phyloP scores from a whole-genome alignment of 495 filamentous ascomycete species.

The Usnea hakonensis region DNA sequence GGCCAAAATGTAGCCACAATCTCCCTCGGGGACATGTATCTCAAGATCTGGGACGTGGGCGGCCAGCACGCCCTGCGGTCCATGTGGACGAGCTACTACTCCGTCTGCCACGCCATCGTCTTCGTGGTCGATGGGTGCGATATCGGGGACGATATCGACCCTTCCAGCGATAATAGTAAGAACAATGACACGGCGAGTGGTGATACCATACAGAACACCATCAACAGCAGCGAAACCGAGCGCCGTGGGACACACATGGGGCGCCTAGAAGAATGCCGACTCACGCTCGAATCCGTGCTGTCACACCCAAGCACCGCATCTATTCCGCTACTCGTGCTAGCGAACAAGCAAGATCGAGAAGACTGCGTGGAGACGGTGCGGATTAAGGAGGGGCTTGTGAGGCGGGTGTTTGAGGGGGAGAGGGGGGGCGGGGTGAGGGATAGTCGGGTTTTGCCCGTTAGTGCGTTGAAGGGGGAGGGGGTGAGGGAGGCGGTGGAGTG shows the following conservation, averaged over 20 bases:
- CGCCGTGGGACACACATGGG: conserved; percentile 31
- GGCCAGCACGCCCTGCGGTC: conserved; percentile 82
- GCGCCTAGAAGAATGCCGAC: conserved; percentile 76
- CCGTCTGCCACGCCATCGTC: conserved; percentile 88
- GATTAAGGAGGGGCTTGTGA: conserved; percentile 92
- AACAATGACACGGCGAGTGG: conserved; percentile 42
- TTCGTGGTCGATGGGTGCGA: conserved; percentile 95
- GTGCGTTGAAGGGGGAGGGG: conserved; percentile 82
- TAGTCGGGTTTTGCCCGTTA: conserved; percentile 83
- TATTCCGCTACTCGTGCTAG: conserved; percentile 84
- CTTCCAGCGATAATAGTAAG: conserved; percentile 20
- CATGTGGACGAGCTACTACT: conserved; percentile 95
- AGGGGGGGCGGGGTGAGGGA: conserved; percentile 77
- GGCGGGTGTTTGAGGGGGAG: conserved; percentile 90
- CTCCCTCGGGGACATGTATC: conserved; percentile 79
- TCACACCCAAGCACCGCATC: conserved; percentile 77
- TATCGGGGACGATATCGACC: conserved; percentile 56
- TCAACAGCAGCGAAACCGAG: conserved; percentile 14
- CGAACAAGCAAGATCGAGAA: conserved; percentile 96
- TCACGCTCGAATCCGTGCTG: conserved; percentile 79
- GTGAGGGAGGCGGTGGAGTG: conserved; percentile 94
- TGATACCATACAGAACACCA: background rate
- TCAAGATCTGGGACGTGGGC: conserved; percentile 98
- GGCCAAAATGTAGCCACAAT: conserved; percentile 95
- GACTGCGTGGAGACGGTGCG: conserved; percentile 95